A percentile compares a stretch with the other conserved stretches of the same genome.
Evolutionary conservation across 1,284 basidiomycete species (phyloP).

Genomic region (Taiwanofungus camphoratus): DNA sequence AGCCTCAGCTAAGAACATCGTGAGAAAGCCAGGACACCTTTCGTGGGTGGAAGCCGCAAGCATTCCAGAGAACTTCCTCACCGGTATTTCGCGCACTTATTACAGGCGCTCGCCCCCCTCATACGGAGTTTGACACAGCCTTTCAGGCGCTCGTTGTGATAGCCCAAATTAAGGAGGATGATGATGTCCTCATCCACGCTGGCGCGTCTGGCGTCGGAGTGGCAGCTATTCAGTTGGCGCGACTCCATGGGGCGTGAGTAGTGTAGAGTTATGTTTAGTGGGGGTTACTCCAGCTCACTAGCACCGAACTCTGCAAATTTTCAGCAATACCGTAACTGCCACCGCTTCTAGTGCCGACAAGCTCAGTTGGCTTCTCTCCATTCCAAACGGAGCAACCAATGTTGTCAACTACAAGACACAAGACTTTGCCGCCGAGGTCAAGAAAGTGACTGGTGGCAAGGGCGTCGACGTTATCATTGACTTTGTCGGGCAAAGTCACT

Average conservation of each 20-base stretch:
- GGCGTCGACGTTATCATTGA: conserved; percentile 86
- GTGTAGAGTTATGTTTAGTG: background rate
- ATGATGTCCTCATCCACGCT: conserved; percentile 84
- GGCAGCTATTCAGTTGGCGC: conserved; percentile 87
- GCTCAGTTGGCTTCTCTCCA: conserved; percentile 67
- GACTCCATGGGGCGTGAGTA: conserved; percentile 67
- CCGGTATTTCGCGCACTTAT: conserved; percentile 44
- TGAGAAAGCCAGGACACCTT: conserved; percentile 72
- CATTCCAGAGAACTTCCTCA: conserved; percentile 84
- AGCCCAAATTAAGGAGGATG: conserved; percentile 64
- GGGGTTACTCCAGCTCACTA: background rate
- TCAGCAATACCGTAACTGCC: conserved; percentile 66
- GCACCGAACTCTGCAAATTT: conserved; percentile 3
- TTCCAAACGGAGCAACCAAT: conserved; percentile 64
- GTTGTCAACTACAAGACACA: conserved; percentile 85
- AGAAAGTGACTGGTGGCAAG: conserved; percentile 54
- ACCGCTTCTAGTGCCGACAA: conserved; percentile 88
- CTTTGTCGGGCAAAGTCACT: conserved; percentile 84
- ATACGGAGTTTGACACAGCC: conserved; percentile 37
- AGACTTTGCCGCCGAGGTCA: conserved; percentile 70
- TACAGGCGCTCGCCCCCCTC: background rate
- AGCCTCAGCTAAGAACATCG: conserved; percentile 61
- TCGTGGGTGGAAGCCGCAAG: conserved; percentile 82
- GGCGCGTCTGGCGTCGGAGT: conserved; percentile 89
- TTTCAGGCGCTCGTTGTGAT: conserved; percentile 78